Evolutionary conservation across 495 filamentous ascomycete species (phyloP), one percentile per base, ranked within the genome.

Genomic region (Physcia stellaris): DNA sequence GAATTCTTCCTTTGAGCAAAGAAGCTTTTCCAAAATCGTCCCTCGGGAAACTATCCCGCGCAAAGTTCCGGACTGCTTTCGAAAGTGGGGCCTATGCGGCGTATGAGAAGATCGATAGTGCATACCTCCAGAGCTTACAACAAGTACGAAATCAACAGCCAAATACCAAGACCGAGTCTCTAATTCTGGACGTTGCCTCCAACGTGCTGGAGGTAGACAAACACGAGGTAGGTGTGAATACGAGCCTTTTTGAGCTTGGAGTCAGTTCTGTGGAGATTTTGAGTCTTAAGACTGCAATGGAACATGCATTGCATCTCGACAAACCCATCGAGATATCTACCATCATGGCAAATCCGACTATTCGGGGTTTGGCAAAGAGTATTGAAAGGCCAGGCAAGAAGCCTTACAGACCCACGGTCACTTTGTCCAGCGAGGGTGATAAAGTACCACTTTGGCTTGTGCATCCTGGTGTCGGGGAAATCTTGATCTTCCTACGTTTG

Each of bases 391-490:
- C 38, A 2, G 13, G 41, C 11, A 17, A 43, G 32, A 15, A 38
- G 33, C 45, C 48, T 3, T 75, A 75, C 44, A 54, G 68, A 37
- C 63, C 70, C 0, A 49, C 74, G 17, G 61, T 71, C 1, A 49
- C 46, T 0, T 54, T 73, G 1, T 64, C 56, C 19, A 13, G 50
- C 2, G 19, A 50, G n/a, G 67, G 67, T 1, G 39, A 5, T 37
- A 66, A 67, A 42, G 62, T 57, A 0, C 70, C 73, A 0, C 62
- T 76, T 6, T 77, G 62, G 58, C 60, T 74, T 5, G 49, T 77
- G 2, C 73, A 77, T 41, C 71, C 73, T 0, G 71, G 71, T 3
- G 57, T 67, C 2, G 71, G 70, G 9, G 73, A 75, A 37, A 54
- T 75, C 0, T 56, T 77, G 1, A 62, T 75, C 31, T 78, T 76